Evolutionary conservation across 2,329 filamentous ascomycete species (phyloP), one percentile per base, ranked within the genome.

Genomic region (Xylariaceae sp.): DNA sequence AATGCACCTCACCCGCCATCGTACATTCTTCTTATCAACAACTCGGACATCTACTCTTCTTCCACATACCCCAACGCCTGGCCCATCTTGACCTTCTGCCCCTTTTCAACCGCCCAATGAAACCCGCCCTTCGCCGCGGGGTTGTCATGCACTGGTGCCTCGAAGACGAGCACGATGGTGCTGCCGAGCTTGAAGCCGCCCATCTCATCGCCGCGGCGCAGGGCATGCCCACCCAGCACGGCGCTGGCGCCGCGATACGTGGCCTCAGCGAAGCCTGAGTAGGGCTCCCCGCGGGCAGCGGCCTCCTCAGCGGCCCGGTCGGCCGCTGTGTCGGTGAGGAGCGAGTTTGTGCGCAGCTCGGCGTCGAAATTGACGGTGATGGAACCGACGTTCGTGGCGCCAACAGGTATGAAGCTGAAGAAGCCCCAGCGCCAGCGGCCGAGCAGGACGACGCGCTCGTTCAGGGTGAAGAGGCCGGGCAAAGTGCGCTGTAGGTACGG

Each of bases 301-400:
- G 91, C 90, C 57, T 86, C 78, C 47, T 89, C 87, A 1, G 91
- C 91, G 2, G 89, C 89, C 40, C 79, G 76, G 59, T 96, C 90
- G 15, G 91, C 91, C 12, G 84, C 88, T 0, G 91, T 98, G 64
- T 98, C 93, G 3, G 91, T 96, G 3, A 85, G 83, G 39, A 98
- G 73, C 53, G 83, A 89, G 68, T 98, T 98, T 38, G 94, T 94
- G 49, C 91, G 84, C 46, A 98, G 73, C 66, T 98, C 93, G 45
- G 83, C 76, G 67, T 98, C 94, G 64, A 98, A 98, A 69, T 98
- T 96, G 71, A 98, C 80, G 61, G 88, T 87, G 68, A 98, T 97
- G 45, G 87, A 94, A 42, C 93, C 93, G 34, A 98, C 93, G 57
- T 98, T 98, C 17, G 93, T 98, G 7, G 93, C 93, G 48, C 93